Evolutionary conservation across 2,329 filamentous ascomycete species (phyloP).

Genomic region (Alternaria gaisen): DNA sequence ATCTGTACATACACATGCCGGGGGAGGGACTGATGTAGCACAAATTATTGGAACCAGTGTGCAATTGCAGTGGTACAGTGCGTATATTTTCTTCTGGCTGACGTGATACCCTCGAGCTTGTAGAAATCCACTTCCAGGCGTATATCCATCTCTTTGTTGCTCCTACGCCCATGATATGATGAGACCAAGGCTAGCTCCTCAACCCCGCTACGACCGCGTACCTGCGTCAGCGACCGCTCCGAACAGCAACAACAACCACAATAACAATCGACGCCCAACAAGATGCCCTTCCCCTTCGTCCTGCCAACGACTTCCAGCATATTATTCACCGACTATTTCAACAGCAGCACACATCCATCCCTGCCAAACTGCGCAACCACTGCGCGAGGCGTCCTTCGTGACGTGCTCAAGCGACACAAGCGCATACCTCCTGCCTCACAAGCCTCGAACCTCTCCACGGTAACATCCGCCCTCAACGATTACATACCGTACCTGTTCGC

Average conservation of each 20-base stretch:
- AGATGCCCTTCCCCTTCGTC: conserved; percentile 88
- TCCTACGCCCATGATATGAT: conserved; percentile 15
- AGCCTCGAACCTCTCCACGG: conserved; percentile 71
- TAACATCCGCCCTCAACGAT: conserved; percentile 73
- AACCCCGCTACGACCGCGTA: conserved; percentile 37
- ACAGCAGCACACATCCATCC: conserved; percentile 85
- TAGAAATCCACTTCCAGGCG: not conserved
- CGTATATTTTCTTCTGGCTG: not conserved
- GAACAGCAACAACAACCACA: conserved; percentile 16
- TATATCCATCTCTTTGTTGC: not conserved
- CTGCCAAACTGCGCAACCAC: conserved; percentile 84
- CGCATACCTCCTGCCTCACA: conserved; percentile 78
- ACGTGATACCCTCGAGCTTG: conserved; percentile 7
- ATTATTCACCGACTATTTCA: conserved; percentile 79
- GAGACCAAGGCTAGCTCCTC: conserved; percentile 31
- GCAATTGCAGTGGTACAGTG: conserved; percentile 17
- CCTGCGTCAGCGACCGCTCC: conserved; percentile 33
- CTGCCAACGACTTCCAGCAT: conserved; percentile 91
- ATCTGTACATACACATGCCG: conserved; percentile 44
- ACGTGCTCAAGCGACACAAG: conserved; percentile 89
- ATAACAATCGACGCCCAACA: conserved; percentile 13
- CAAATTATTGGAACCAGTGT: conserved; percentile 10
- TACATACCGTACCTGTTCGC: conserved; percentile 88
- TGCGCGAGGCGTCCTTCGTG: conserved; percentile 81
- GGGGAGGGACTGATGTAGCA: conserved; percentile 20